Base-by-base conservation (phyloP, 163 green algal species). In the Volvox carteri region DNA sequence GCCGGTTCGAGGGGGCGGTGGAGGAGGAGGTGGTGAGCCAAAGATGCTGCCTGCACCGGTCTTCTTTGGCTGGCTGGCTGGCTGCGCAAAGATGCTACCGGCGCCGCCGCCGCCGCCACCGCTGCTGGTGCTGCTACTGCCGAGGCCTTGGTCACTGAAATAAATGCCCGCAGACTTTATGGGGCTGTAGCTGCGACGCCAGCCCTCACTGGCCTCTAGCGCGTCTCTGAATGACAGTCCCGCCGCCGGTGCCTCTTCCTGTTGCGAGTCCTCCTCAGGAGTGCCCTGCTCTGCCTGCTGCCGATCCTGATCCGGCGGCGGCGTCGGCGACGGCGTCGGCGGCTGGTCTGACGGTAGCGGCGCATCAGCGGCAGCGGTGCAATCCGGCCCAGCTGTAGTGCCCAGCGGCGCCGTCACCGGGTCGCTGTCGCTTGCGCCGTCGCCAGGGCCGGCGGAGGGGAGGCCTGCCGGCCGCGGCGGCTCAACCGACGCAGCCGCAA, bases 141-240 rank as follows among this genome's bases (percentile, higher is more conserved):
- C 39, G 11, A 21, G 12, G 28, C 50, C 50, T 28, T 86, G 37
- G 8, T 50, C 79, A 1, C 35, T 60, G n/a, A 78, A 86, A 60
- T 86, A 86, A 30, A 86, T 86, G n/a, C 79, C 79, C 0, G 79
- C 79, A 0, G 54, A 77, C 62, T 86, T 86, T 28, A 86, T 86
- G 62, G 79, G 79, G 23, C 54, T 77, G 54, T 67, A 48, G 79
- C 62, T 78, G 18, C 79, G 79, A 1, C 79, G 79, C 79, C 79
- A 86, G 42, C 60, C 79, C 79, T 86, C 79, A 30, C 18, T 75
- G 33, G 28, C 7, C 16, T 85, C 76, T 4, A 54, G 12, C 0
- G n/a, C 56, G 23, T 75, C 78, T 37, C 79, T 75, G 79, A 78
- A 86, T 28, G 78, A 86, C 41, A 86, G 60, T 2, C 78, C 78